Base-by-base conservation (phyloP, 768 basidiomycete genomes). In the Russula sp. region DNA sequence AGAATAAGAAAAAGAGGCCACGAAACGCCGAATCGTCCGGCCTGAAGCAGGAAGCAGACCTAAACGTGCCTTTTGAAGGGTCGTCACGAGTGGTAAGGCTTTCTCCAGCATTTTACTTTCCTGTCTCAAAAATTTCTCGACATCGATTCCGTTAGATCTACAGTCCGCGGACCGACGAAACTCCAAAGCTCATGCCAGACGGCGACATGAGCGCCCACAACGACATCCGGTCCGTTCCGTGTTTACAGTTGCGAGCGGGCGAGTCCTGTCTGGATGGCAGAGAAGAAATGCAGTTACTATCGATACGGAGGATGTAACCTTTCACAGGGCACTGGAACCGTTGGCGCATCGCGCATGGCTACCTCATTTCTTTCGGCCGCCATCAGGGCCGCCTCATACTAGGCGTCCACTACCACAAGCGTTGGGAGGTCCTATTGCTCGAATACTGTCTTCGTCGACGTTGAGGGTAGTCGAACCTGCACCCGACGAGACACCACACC, bases 291-390 rank as follows among this genome's bases (percentile, higher is more conserved):
- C 74, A 25, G 65, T 81, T 22, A 77, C 78, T 1, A 70, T 82
- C 20, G 73, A 80, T 58, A 59, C 78, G 18, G 76, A 81, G 66
- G 80, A 81, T 58, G 73, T 76, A 7, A 25, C 58, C 8, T 63
- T 63, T 20, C 58, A 29, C 75, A 68, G 57, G 29, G 61, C 60
- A 1, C 36, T 61, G 11, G 48, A 61, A 59, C 66, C 56, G 1
- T 35, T 50, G 38, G 36, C 32, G 11, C 41, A 20, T 29, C 60
- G 39, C 16, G 20, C 38, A 38, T 47, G 38, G 25, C 53, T 35
- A n/a, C 20, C 46, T 32, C 58, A 39, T 16, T 53, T 18, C 18
- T 54, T 38, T 29, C 62, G 39, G 6, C 58, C 46, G 16, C n/a
- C 52, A 16, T 36, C 45, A 34, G 38, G 34, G 39, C 22, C 20